Evolutionary conservation across 495 filamentous ascomycete species (phyloP), one percentile per base, ranked within the genome.

Genomic region (Talaromyces stipitatus): DNA sequence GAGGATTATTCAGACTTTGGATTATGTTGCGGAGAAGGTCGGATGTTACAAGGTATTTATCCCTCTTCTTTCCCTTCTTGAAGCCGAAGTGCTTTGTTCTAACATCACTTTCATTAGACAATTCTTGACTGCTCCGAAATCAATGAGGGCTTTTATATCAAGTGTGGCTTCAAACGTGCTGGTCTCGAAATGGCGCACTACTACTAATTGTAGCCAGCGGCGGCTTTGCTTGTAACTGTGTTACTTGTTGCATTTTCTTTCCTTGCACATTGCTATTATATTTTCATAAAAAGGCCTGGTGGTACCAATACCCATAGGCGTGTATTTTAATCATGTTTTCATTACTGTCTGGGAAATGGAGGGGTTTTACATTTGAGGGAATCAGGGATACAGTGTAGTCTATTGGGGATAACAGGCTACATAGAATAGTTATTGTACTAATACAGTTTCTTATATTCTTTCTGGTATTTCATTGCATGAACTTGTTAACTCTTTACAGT

Each of bases 151-250:
- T 98, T 98, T 78, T 98, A 98, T 70, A 83, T 96, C 62, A 98
- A 98, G 81, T 98, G 94, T 69, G 95, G 92, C 43, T 97, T 95
- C 71, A 89, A 90, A 72, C 78, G 91, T 47, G 95, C 91, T 23
- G 94, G 94, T 8, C 72, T 97, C 53, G 90, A 98, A 72, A 98
- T 98, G 94, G 94, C 91, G 43, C 91, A 96, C 72, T 96, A 96
- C 69, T 91, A 92, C 71, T 87, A 85, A 68, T 29, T 61, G 56
- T 52, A 29, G 16, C 50, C 41, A 57, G 32, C 32, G 51, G 43
- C 56, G 50, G 50, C 61, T 63, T 67, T 59, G 58, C 59, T 63
- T 63, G 58, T 64, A 66, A 61, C 64, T 62, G 64, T 65, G 62
- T 69, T 60, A 54, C 58, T 59, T 58, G 62, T 64, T 56, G 54